Evolutionary conservation across 202 grass and related monocot genomes (phyloP), one percentile per base, ranked within the genome.

Genomic region (Musa balbisiana): DNA sequence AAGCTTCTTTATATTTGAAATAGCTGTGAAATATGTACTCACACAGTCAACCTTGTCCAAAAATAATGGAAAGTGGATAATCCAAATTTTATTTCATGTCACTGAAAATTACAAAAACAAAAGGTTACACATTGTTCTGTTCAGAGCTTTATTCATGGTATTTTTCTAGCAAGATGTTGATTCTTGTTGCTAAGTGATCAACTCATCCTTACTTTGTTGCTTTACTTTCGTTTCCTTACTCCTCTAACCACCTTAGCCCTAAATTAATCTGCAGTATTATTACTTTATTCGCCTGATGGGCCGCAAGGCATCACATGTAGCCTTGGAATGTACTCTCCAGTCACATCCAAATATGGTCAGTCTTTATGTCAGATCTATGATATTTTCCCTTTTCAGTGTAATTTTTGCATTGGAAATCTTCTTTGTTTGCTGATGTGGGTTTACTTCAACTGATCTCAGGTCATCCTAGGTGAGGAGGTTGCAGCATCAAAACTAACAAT

Each of bases 261-360:
- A 6, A 27, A 25, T 69, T 43, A 51, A 3, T 75, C 86, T 75
- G 53, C 75, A 98, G 94, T 98, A 98, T 80, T 98, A 98, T 77
- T 98, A 98, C 75, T 98, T 98, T 76, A 94, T 98, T 87, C 91
- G 91, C 10, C 50, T 98, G 83, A 98, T 98, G 94, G 94, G 94
- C 51, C 88, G 91, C 50, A 98, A 98, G 87, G 94, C 94, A 75
- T 98, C 94, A 76, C 94, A 98, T 80, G 94, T 98, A 77, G 94
- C 94, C 50, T 80, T 94, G 85, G 91, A 94, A 66, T 98, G 91
- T 80, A 69, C 88, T 80, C 94, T 98, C 77, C 91, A 94, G 66
- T 94, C 91, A 11, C 94, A 94, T 84, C 87, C 94, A 21, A 98
- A 98, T 87, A 91, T 94, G 94, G 94, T 94, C 64, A 73, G 14